phyloP scores from a whole-genome alignment of 169 alveolate species.

The Plasmodium billcollinsi region DNA sequence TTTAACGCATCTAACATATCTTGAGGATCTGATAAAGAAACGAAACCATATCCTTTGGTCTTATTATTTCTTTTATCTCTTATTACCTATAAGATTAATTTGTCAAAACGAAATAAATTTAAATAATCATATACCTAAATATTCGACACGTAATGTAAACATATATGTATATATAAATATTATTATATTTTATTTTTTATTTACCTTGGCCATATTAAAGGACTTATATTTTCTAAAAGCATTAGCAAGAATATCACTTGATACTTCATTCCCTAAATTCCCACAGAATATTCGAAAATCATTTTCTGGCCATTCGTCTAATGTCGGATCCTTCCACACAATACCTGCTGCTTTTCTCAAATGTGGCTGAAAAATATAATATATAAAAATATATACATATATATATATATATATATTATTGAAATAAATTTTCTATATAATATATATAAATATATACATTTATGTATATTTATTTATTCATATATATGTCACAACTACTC shows the following conservation, averaged over 20 bases:
- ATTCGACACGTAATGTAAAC: background rate
- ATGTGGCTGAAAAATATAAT: slow-evolving; percentile 65
- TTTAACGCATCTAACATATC: slow-evolving; percentile 95
- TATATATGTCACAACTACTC: background rate
- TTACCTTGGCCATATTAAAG: slow-evolving; percentile 90
- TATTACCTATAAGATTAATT: slow-evolving; percentile 88
- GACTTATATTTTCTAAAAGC: slow-evolving; percentile 96
- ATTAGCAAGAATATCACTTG: slow-evolving; percentile 96
- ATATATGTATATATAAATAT: background rate
- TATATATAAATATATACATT: background rate
- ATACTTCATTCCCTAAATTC: slow-evolving; percentile 98
- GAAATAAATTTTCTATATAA: background rate
- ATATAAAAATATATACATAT: slow-evolving; percentile 16
- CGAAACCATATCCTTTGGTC: slow-evolving; percentile 97
- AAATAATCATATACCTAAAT: background rate
- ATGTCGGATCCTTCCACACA: slow-evolving; percentile 97
- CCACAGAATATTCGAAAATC: slow-evolving; percentile 98
- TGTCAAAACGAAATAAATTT: background rate
- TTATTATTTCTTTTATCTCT: slow-evolving; percentile 96
- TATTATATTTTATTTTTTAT: slow-evolving; percentile 9
- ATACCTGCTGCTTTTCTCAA: slow-evolving; percentile 97
- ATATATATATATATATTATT: background rate
- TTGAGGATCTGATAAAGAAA: slow-evolving; percentile 92
- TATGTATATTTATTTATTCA: background rate
- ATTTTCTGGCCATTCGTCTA: slow-evolving; percentile 98